phyloP scores from a whole-genome alignment of 2,329 filamentous ascomycete species.

The Fusarium protoensiforme region DNA sequence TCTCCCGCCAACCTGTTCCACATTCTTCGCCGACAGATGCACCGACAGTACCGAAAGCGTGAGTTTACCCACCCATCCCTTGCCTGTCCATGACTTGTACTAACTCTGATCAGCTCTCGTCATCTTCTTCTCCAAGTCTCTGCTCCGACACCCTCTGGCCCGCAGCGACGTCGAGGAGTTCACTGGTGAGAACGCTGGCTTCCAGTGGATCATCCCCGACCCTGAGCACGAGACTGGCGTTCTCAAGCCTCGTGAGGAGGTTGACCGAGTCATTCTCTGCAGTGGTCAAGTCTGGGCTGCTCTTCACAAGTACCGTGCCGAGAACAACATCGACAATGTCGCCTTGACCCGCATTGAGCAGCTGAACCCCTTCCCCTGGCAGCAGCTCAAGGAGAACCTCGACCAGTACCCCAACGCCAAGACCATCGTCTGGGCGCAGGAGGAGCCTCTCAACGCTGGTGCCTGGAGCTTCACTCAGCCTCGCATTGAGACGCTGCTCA shows the following conservation, averaged over 20 bases:
- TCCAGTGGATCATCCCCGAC: conserved; percentile 96
- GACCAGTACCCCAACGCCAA: conserved; percentile 97
- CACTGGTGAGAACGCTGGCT: conserved; percentile 83
- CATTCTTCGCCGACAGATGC: conserved; percentile 95
- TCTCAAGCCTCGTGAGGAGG: conserved; percentile 84
- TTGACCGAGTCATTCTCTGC: conserved; percentile 95
- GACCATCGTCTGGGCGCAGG: conserved; percentile 96
- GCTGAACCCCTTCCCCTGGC: conserved; percentile 98
- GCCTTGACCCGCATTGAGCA: conserved; percentile 97
- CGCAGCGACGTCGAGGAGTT: conserved; percentile 93
- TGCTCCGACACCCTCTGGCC: conserved; percentile 92
- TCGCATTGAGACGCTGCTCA: conserved; percentile 94
- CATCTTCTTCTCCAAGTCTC: conserved; percentile 98
- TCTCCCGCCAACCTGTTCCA: conserved; percentile 96
- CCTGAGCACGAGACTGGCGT: conserved; percentile 80
- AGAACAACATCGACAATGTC: conserved; percentile 87
- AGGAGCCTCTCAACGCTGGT: conserved; percentile 97
- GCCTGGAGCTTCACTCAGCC: conserved; percentile 98
- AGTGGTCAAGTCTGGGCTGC: conserved; percentile 93
- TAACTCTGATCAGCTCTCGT: conserved; percentile 71
- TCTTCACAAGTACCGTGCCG: conserved; percentile 88
- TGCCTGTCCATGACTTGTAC: conserved; percentile 3
- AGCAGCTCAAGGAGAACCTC: conserved; percentile 94
- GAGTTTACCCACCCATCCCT: conserved; percentile 55
- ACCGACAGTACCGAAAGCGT: conserved; percentile 99